A percentile compares a stretch with the other conserved stretches of the same genome.
These are phyloP conservation scores for Trifolium pratense DNA, from an alignment of 306 rosid genomes.

Conservation along the genomic window DNA sequence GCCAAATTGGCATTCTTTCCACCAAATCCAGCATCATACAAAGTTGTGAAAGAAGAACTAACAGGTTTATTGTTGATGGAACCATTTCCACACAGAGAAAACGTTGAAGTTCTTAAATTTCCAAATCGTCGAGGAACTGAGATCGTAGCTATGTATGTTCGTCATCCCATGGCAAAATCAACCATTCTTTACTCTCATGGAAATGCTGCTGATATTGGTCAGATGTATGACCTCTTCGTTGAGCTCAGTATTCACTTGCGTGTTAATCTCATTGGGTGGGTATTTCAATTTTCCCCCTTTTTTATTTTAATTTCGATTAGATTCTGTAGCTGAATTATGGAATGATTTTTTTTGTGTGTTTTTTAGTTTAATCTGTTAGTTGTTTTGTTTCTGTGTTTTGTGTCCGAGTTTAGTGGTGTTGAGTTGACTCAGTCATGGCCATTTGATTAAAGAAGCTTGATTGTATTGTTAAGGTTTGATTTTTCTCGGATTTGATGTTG, in stretches of 20 bases:
- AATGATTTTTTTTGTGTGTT: background rate
- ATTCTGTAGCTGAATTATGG: background rate
- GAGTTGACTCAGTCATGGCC: slow-evolving; percentile 21
- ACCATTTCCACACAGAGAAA: slow-evolving; percentile 71
- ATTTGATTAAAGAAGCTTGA: slow-evolving; percentile 16
- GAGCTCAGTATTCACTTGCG: slow-evolving; percentile 80
- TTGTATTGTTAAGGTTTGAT: slow-evolving; percentile 4
- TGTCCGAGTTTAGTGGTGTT: slow-evolving; percentile 4
- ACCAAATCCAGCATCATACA: slow-evolving; percentile 84
- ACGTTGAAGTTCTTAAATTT: slow-evolving; percentile 73
- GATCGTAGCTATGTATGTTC: slow-evolving; percentile 83
- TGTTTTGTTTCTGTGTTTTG: background rate
- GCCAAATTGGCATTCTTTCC: slow-evolving; percentile 88
- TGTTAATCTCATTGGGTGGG: slow-evolving; percentile 89
- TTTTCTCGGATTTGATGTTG: slow-evolving; percentile 33
- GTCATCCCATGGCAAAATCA: slow-evolving; percentile 75
- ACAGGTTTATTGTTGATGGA: slow-evolving; percentile 63
- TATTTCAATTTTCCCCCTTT: slow-evolving; percentile 40
- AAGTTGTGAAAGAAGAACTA: slow-evolving; percentile 53
- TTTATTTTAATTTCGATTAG: background rate
- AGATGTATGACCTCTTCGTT: slow-evolving; percentile 86
- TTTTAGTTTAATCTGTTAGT: slow-evolving; percentile 9
- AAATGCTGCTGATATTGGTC: slow-evolving; percentile 86
- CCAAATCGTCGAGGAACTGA: slow-evolving; percentile 77
- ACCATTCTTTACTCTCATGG: slow-evolving; percentile 88